Evolutionary conservation across 1,139 yeast genomes (phyloP).

Genomic region (Candida sp.): DNA sequence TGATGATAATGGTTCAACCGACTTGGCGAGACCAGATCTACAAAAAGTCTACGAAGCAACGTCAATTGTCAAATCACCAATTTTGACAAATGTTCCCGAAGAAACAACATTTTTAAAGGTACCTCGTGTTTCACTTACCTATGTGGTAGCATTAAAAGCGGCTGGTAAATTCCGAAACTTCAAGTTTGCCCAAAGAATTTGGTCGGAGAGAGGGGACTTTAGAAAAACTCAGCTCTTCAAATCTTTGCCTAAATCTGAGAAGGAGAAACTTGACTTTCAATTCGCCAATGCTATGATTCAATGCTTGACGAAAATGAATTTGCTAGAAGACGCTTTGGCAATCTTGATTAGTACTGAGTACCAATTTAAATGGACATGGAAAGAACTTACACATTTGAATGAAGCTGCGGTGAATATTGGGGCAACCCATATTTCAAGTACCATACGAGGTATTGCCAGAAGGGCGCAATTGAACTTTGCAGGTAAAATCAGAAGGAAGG

Average conservation of each 20-base stretch:
- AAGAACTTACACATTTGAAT: constrained; percentile 47
- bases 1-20: constrained; percentile 1
- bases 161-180: constrained; percentile 54
- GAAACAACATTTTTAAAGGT: constrained; percentile 15
- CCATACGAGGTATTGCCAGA: constrained; percentile 33
- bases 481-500: constrained; percentile 36
- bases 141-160: constrained; percentile 63
- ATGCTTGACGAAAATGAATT: constrained; percentile 47
- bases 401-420: constrained; percentile 50
- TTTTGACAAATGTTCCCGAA: constrained; percentile 13
- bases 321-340: constrained; percentile 67
- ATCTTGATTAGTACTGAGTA: constrained; percentile 63
- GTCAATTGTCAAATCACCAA: constrained; percentile 23
- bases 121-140: constrained; percentile 51
- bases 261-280: constrained; percentile 55
- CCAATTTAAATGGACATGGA: constrained; percentile 72
- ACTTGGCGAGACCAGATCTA: background rate
- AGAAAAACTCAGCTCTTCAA: constrained; percentile 54
- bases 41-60: constrained; percentile 1
- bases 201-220: constrained; percentile 77
- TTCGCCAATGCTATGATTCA: constrained; percentile 67
- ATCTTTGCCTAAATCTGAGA: constrained; percentile 28
- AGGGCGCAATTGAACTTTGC: constrained; percentile 33
- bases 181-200: constrained; percentile 58
- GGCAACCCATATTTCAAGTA: constrained; percentile 31